Evolutionary conservation across 768 basidiomycete species (phyloP).

Genomic region (Boletus huronensis): DNA sequence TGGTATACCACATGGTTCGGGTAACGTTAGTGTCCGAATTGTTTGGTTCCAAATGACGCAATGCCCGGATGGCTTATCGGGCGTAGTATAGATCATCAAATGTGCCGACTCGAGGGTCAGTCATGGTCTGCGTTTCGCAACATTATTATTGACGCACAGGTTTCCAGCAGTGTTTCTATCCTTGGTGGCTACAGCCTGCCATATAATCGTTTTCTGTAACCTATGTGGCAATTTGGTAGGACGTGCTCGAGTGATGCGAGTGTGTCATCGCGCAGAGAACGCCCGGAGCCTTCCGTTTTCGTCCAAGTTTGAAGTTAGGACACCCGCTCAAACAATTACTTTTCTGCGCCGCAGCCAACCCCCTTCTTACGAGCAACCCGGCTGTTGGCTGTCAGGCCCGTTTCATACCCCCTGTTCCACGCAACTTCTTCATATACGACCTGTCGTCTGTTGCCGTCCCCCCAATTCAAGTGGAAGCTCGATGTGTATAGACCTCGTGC

Average conservation of each 20-base stretch:
- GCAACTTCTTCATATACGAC: slow-evolving; percentile 2
- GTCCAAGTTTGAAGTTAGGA: background rate
- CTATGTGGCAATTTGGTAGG: background rate
- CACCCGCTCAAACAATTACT: background rate
- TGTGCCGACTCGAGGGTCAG: no score
- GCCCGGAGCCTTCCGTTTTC: background rate
- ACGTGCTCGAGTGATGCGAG: background rate
- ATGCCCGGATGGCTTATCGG: no score
- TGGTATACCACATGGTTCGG: no score
- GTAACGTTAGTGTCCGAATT: no score
- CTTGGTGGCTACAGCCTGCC: background rate
- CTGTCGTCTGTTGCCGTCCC: background rate
- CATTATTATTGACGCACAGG: background rate
- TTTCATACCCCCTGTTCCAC: background rate
- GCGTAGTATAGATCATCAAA: no score
- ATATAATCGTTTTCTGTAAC: background rate
- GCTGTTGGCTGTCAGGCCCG: background rate
- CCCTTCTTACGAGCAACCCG: background rate
- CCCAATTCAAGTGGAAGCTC: background rate
- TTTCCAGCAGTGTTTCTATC: background rate
- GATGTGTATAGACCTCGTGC: slow-evolving; percentile 5
- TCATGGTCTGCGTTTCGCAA: background rate
- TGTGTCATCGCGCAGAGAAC: background rate
- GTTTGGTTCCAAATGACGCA: no score
- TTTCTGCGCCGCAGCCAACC: background rate